These are phyloP conservation scores for Fusarium sublunatum DNA, from an alignment of 2,329 filamentous ascomycete species.

Conservation along the genomic window DNA sequence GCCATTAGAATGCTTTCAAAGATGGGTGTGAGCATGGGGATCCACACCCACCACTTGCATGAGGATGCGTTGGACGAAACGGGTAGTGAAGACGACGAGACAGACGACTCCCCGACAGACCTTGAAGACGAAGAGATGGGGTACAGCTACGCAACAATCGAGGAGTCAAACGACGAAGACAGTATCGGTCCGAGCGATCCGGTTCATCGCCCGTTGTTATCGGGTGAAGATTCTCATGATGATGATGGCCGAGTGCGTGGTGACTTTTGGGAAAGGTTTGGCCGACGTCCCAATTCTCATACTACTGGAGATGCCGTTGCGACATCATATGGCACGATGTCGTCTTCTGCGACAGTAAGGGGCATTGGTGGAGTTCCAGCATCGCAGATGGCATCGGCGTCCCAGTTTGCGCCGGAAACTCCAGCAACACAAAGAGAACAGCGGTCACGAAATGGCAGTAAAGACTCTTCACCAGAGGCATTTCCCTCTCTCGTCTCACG, in stretches of 20 bases:
- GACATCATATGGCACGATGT: slow-evolving; percentile 51
- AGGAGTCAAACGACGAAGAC: slow-evolving; percentile 49
- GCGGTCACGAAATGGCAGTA: background rate
- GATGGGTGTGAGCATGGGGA: slow-evolving; percentile 75
- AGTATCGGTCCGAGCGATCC: slow-evolving; percentile 27
- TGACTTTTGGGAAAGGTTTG: slow-evolving; percentile 30
- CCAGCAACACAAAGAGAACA: slow-evolving; percentile 5
- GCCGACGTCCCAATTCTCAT: slow-evolving; percentile 28
- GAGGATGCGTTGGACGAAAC: slow-evolving; percentile 66
- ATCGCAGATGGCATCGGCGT: slow-evolving; percentile 17
- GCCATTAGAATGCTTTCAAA: slow-evolving; percentile 63
- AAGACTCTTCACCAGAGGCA: slow-evolving; percentile 29
- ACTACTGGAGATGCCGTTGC: slow-evolving; percentile 10
- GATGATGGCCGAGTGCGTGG: slow-evolving; percentile 18
- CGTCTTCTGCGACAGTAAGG: slow-evolving; percentile 41
- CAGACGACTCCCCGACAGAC: slow-evolving; percentile 48
- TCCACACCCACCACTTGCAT: slow-evolving; percentile 78
- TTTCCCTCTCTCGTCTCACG: slow-evolving; percentile 41
- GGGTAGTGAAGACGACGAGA: slow-evolving; percentile 48
- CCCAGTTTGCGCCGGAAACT: slow-evolving; percentile 23
- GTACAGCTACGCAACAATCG: slow-evolving; percentile 28
- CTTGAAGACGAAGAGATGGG: slow-evolving; percentile 48
- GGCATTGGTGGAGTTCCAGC: slow-evolving; percentile 16
- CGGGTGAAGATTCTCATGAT: slow-evolving; percentile 15
- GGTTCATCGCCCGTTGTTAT: slow-evolving; percentile 41